These are phyloP conservation scores for Hanseniaspora uvarum DNA, from an alignment of 1,139 yeast genomes.

Conservation along the genomic window DNA sequence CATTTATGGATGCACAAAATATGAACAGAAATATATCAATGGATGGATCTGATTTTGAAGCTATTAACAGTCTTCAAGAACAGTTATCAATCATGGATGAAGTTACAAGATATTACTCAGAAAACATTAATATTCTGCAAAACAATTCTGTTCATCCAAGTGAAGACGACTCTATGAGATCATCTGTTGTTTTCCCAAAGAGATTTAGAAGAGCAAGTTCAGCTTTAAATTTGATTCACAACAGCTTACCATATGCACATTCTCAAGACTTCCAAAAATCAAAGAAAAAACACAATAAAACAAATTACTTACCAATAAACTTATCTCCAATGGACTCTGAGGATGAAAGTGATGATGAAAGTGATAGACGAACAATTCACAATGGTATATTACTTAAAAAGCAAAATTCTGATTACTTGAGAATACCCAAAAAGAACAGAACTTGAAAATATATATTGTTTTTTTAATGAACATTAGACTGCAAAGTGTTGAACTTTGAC, in stretches of 20 bases:
- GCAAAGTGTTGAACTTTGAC: constrained; percentile 77
- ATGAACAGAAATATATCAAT: not conserved
- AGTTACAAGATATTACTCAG: constrained; percentile 13
- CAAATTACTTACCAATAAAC: constrained; percentile 29
- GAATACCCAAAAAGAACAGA: not conserved
- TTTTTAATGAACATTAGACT: constrained; percentile 17
- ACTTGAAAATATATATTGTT: not conserved
- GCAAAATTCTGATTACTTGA: not conserved
- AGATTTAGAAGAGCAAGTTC: constrained; percentile 30
- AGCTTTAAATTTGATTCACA: constrained; percentile 43
- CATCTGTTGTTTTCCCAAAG: constrained; percentile 5
- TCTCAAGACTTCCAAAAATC: constrained; percentile 70
- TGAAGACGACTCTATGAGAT: not conserved
- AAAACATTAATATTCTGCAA: not conserved
- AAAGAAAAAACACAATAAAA: constrained; percentile 17
- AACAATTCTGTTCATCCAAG: not conserved
- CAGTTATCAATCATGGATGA: constrained; percentile 16
- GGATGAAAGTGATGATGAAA: constrained; percentile 30
- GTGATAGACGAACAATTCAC: constrained; percentile 21
- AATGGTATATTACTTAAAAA: constrained; percentile 9
- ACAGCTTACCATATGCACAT: constrained; percentile 66
- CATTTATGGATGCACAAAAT: not conserved
- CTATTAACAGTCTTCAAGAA: constrained; percentile 13
- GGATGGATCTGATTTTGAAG: constrained; percentile 3
- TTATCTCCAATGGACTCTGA: constrained; percentile 23